These are phyloP conservation scores for Ustilago tritici DNA, from an alignment of 1,284 basidiomycete genomes.

Conservation along the genomic window DNA sequence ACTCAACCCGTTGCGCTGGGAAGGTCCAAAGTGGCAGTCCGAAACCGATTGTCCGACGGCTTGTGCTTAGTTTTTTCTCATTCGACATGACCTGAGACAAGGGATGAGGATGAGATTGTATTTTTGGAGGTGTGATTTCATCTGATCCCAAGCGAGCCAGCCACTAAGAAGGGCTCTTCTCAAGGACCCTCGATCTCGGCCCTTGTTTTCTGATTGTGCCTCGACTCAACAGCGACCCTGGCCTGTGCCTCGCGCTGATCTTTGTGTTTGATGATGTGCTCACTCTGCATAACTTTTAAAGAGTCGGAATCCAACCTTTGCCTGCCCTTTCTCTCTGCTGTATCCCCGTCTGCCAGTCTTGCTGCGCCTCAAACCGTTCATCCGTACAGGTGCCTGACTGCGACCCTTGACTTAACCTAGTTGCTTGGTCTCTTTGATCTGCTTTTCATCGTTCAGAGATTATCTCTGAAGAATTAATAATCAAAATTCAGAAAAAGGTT, in stretches of 20 bases:
- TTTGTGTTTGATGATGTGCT: conserved; percentile 14
- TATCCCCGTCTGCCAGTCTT: not conserved
- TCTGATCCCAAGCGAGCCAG: conserved; percentile 14
- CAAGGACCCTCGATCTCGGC: conserved; percentile 27
- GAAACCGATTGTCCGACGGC: not conserved
- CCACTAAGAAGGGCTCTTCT: not conserved
- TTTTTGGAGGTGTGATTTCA: conserved; percentile 10
- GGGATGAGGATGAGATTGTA: not conserved
- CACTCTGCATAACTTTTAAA: conserved; percentile 18
- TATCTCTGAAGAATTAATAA: not conserved
- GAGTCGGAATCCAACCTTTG: not conserved
- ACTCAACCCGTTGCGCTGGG: not conserved
- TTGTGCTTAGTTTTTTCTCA: not conserved
- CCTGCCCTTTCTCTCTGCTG: not conserved
- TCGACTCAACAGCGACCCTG: not conserved
- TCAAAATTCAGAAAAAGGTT: not conserved
- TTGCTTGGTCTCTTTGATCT: not conserved
- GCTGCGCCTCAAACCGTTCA: not conserved
- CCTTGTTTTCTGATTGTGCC: not conserved
- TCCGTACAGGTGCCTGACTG: not conserved
- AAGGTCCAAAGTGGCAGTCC: not conserved
- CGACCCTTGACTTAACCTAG: not conserved
- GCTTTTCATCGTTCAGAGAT: not conserved
- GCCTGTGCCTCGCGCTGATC: conserved; percentile 22
- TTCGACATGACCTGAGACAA: not conserved